Evolutionary conservation across 1,139 yeast species (phyloP).

Genomic region (Sugiyamaella grinbergsii): DNA sequence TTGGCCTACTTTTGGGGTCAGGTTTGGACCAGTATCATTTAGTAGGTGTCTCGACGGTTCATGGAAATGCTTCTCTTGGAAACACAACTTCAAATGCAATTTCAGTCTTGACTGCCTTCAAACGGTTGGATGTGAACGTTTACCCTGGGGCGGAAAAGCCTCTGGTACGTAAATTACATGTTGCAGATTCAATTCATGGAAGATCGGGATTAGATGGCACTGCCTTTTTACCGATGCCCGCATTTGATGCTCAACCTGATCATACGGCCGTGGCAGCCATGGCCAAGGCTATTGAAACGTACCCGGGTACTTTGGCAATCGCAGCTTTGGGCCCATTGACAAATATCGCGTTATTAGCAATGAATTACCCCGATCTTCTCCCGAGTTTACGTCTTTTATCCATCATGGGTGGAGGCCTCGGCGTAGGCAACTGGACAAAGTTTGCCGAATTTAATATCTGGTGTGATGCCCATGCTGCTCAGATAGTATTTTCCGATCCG

Average conservation of each 20-base stretch:
- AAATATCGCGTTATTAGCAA: constrained; percentile 59
- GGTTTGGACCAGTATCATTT: constrained; percentile 61
- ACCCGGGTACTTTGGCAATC: constrained; percentile 55
- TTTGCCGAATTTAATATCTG: constrained; percentile 79
- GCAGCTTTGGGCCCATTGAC: constrained; percentile 76
- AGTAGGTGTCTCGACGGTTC: constrained; percentile 77
- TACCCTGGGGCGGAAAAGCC: constrained; percentile 68
- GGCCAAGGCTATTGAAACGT: constrained; percentile 49
- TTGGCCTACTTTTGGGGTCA: constrained; percentile 67
- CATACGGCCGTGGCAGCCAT: constrained; percentile 59
- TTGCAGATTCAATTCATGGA: constrained; percentile 74
- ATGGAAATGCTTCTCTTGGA: constrained; percentile 72
- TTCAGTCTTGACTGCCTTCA: constrained; percentile 62
- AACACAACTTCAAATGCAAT: constrained; percentile 72
- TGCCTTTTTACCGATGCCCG: constrained; percentile 55
- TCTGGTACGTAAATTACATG: constrained; percentile 50
- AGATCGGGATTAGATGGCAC: constrained; percentile 75
- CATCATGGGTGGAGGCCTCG: constrained; percentile 78
- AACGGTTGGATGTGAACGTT: constrained; percentile 55
- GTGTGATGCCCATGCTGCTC: constrained; percentile 78
- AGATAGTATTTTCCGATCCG: constrained; percentile 52
- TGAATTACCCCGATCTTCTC: constrained; percentile 54
- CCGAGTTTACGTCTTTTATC: constrained; percentile 54
- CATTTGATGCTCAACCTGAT: constrained; percentile 43
- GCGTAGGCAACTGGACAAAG: constrained; percentile 50